Percentiles rank a stretch among this genome's conserved stretches.
Conservation (phyloP, 306 rosid species). For the Cyclanthera cordifolia region DNA sequence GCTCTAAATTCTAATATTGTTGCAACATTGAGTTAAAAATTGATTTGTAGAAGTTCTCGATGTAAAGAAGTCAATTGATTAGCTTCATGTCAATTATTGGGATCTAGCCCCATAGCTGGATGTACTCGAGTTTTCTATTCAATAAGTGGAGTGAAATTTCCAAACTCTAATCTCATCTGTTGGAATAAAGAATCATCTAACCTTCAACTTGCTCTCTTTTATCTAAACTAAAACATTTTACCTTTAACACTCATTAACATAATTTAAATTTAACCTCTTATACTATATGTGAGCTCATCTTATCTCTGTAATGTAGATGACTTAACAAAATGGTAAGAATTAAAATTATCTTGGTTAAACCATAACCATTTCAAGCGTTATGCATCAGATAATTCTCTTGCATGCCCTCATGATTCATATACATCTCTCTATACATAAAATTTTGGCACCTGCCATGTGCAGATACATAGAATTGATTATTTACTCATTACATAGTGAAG, state of each 20-base stretch:
- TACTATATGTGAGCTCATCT: too few relatives aligned
- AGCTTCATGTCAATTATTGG: too few relatives aligned
- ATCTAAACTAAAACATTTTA: neutral
- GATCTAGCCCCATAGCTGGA: neutral
- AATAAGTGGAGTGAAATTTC: neutral
- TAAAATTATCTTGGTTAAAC: neutral
- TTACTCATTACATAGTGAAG: neutral
- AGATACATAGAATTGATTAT: neutral
- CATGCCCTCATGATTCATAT: neutral
- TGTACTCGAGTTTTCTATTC: too few relatives aligned
- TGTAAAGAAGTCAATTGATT: too few relatives aligned
- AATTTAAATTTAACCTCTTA: neutral
- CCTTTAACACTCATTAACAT: neutral
- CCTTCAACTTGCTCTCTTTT: neutral
- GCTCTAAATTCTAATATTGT: too few relatives aligned
- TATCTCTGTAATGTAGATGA: too few relatives aligned
- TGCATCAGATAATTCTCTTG: neutral
- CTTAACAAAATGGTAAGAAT: too few relatives aligned
- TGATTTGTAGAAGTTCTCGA: too few relatives aligned
- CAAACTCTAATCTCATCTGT: neutral
- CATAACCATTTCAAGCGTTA: neutral
- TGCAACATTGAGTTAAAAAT: too few relatives aligned
- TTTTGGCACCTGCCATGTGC: neutral
- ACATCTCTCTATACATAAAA: neutral
- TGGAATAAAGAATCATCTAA: neutral